Conservation (phyloP, 169 alveolate species). For the Plasmodium yoelii region DNA sequence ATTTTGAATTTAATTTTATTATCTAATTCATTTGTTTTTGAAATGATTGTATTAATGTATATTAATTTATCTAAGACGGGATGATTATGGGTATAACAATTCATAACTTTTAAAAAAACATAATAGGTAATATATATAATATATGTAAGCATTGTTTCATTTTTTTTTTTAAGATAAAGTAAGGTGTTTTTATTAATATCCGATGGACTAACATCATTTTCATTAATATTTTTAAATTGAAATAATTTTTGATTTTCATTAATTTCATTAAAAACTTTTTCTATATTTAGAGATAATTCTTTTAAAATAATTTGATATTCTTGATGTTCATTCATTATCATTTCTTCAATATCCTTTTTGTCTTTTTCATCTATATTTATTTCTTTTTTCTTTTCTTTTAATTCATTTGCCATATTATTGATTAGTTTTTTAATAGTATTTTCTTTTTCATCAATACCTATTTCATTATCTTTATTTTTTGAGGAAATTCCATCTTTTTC, state of each 20-base stretch:
- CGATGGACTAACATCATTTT: slow-evolving; percentile 62
- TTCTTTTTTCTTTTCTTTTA: slow-evolving; percentile 76
- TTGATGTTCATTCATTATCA: slow-evolving; percentile 76
- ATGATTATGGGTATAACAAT: slow-evolving; percentile 75
- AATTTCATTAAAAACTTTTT: slow-evolving; percentile 76
- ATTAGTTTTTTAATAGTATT: slow-evolving; percentile 69
- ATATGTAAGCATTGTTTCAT: slow-evolving; percentile 80
- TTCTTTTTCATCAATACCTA: slow-evolving; percentile 28
- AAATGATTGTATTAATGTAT: slow-evolving; percentile 68
- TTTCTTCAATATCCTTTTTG: slow-evolving; percentile 48
- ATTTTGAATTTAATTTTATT: slow-evolving; percentile 70
- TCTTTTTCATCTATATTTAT: slow-evolving; percentile 51
- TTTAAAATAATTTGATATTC: slow-evolving; percentile 69
- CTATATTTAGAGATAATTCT: slow-evolving; percentile 58
- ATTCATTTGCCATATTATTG: slow-evolving; percentile 74
- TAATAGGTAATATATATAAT: slow-evolving; percentile 80
- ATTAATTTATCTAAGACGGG: slow-evolving; percentile 83
- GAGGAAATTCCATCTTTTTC: slow-evolving; percentile 50
- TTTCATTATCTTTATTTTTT: slow-evolving; percentile 28
- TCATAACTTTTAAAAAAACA: slow-evolving; percentile 79
- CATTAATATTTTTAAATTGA: slow-evolving; percentile 67
- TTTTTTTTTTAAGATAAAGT: slow-evolving; percentile 79
- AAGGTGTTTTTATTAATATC: slow-evolving; percentile 76
- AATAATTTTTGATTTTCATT: slow-evolving; percentile 69
- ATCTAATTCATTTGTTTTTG: slow-evolving; percentile 74